Conservation (phyloP, 176 grass and related monocot genomes). For the Carex pumila region DNA sequence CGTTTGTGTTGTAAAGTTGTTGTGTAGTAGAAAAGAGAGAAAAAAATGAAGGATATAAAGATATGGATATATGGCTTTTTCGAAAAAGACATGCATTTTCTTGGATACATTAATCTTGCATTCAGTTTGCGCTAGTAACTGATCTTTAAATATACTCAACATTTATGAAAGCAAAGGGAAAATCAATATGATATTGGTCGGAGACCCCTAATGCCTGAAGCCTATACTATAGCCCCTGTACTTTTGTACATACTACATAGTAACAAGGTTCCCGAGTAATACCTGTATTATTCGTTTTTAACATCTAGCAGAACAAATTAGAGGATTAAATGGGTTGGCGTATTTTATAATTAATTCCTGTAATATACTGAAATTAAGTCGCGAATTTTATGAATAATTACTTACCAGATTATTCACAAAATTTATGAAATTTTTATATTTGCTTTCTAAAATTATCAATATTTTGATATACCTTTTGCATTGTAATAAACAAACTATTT, state of each 20-base stretch:
- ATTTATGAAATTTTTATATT: not conserved
- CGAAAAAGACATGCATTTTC: not conserved
- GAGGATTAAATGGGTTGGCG: not conserved
- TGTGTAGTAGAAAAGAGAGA: not conserved
- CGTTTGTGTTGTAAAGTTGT: not conserved
- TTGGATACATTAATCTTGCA: not conserved
- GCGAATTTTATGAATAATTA: not conserved
- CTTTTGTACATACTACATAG: not conserved
- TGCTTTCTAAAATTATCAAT: not conserved
- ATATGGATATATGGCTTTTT: not conserved
- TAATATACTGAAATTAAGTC: not conserved
- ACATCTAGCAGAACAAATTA: not conserved
- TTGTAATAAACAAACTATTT: not conserved
- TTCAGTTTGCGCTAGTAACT: not conserved
- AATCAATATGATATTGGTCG: not conserved
- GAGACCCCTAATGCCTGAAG: not conserved
- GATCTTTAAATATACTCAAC: not conserved
- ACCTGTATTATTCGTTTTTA: not conserved
- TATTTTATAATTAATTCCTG: not conserved
- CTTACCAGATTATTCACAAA: not conserved
- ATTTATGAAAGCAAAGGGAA: not conserved
- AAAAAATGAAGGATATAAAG: not conserved
- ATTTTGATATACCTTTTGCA: not conserved
- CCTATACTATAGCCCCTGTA: constrained; percentile 1
- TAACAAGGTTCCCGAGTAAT: not conserved